Conservation (phyloP, 495 filamentous ascomycete species). For the Letharia lupina region DNA sequence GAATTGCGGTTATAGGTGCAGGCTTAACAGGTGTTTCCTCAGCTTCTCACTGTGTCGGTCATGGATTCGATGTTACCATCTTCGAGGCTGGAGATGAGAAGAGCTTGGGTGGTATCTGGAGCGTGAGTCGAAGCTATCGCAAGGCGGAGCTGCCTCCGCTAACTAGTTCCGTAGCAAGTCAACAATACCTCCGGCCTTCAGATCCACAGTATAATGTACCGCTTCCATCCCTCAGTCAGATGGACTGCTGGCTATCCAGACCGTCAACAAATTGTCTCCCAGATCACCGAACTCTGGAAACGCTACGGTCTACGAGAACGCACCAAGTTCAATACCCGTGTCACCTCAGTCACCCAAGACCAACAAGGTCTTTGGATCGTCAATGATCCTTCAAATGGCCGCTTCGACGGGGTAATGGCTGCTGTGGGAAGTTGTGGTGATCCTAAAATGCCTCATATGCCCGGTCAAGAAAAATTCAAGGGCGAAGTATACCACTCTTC, state of each 20-base stretch:
- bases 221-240: slow-evolving; percentile 71
- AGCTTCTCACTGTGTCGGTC: slow-evolving; percentile 76
- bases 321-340: slow-evolving; percentile 62
- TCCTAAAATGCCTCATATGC: slow-evolving; percentile 59
- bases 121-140: slow-evolving; percentile 39
- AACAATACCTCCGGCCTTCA: slow-evolving; percentile 77
- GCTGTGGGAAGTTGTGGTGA: slow-evolving; percentile 74
- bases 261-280: slow-evolving; percentile 60
- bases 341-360: slow-evolving; percentile 60
- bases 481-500: slow-evolving; percentile 66
- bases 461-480: slow-evolving; percentile 56
- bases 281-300: slow-evolving; percentile 66
- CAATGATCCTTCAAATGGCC: slow-evolving; percentile 58
- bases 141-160: slow-evolving; percentile 9
- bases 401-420: slow-evolving; percentile 69
- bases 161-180: slow-evolving; percentile 46
- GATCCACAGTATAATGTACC: slow-evolving; percentile 80
- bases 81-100: slow-evolving; percentile 62
- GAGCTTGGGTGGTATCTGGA: slow-evolving; percentile 75
- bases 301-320: slow-evolving; percentile 60
- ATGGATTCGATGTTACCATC: slow-evolving; percentile 74
- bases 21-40: slow-evolving; percentile 76
- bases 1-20: slow-evolving; percentile 74
- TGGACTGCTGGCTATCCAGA: slow-evolving; percentile 70
- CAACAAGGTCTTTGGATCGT: slow-evolving; percentile 69